phyloP scores from a whole-genome alignment of 2,329 filamentous ascomycete species.

The Aspergillaceae sp. region DNA sequence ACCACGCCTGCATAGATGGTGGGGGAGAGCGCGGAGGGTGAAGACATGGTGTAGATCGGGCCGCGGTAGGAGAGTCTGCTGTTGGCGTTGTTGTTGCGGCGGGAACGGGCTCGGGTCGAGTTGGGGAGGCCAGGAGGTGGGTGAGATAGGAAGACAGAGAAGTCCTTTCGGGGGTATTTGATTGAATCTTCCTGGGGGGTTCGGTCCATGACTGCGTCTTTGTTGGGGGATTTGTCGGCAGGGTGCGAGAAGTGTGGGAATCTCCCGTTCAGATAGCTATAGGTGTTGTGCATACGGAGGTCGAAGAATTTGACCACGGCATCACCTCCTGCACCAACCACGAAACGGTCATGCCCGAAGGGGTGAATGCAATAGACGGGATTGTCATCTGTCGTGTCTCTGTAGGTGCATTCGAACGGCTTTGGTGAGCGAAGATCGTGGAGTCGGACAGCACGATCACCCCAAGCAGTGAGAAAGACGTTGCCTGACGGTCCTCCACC shows the following conservation, averaged over 20 bases:
- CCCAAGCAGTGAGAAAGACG: constrained; percentile 52
- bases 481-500: constrained; percentile 31
- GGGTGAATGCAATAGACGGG: constrained; percentile 51
- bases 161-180: constrained; percentile 21
- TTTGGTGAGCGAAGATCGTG: constrained; percentile 52
- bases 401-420: constrained; percentile 42
- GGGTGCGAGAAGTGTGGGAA: constrained; percentile 2
- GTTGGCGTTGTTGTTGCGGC: constrained; percentile 6
- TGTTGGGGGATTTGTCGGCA: neutral
- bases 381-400: constrained; percentile 50
- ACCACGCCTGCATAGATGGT: constrained; percentile 40
- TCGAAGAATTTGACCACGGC: constrained; percentile 56
- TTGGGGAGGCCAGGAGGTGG: constrained; percentile 10
- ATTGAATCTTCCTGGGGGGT: neutral
- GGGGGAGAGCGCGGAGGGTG: constrained; percentile 36
- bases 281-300: constrained; percentile 42
- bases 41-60: constrained; percentile 38
- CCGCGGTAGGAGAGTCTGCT: constrained; percentile 28
- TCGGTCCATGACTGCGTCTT: neutral
- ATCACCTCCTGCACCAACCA: constrained; percentile 50
- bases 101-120: constrained; percentile 7
- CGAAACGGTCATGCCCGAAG: constrained; percentile 48
- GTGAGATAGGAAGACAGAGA: constrained; percentile 37
- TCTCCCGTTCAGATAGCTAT: constrained; percentile 24
- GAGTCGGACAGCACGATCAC: constrained; percentile 49